A percentile compares a stretch with the other conserved stretches of the same genome.
phyloP scores from a whole-genome alignment of 1,139 yeast species.

The Nakaseomyces delphensis region DNA sequence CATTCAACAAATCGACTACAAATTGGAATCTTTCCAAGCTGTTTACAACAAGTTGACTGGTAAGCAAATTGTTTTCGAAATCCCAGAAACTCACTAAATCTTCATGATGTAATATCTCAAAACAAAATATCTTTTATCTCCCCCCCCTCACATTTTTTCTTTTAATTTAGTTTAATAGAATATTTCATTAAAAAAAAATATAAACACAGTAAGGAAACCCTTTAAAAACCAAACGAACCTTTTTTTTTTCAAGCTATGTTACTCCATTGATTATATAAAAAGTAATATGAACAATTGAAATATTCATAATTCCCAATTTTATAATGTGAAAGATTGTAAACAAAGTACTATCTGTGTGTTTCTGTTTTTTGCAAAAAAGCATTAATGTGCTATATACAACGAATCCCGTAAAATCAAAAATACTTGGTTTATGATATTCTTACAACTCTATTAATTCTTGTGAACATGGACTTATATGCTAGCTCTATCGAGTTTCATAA shows the following conservation, averaged over 20 bases:
- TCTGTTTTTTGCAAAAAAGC: no score
- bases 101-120: slow-evolving; percentile 9
- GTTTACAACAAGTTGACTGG: slow-evolving; percentile 98
- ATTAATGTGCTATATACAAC: no score
- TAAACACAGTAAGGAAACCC: not conserved
- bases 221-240: no score
- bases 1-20: slow-evolving; percentile 94
- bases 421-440: no score
- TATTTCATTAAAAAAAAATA: not conserved
- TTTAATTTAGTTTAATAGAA: slow-evolving; percentile 6
- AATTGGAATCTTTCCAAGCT: slow-evolving; percentile 98
- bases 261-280: not conserved
- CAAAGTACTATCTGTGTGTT: no score
- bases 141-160: slow-evolving; percentile 5
- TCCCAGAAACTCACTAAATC: slow-evolving; percentile 61
- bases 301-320: no score
- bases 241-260: not conserved
- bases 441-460: no score
- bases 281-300: not conserved
- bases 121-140: slow-evolving; percentile 5
- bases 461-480: no score
- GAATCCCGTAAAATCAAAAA: no score
- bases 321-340: no score
- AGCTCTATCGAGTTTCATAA: no score
- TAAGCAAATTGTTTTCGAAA: slow-evolving; percentile 98